These are phyloP conservation scores for Vicia villosa DNA, from an alignment of 306 rosid species.

Conservation along the genomic window DNA sequence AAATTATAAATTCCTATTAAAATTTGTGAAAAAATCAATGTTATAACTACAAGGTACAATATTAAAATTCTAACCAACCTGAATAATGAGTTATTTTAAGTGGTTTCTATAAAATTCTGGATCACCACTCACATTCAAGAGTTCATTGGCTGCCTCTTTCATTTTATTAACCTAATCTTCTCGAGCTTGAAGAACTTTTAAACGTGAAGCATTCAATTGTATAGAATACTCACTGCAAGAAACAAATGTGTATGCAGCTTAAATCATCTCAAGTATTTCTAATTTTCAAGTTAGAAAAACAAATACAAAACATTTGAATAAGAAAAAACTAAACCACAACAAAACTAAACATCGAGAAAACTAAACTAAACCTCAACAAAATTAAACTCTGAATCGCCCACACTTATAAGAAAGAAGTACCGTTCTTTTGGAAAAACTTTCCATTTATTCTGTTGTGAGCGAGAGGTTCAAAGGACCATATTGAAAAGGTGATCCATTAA, in stretches of 20 bases:
- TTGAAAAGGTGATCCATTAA: no score
- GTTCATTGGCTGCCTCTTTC: conserved; percentile 85
- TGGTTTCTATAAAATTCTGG: conserved; percentile 61
- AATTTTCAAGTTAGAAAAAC: background rate
- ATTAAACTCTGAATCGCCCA: no score
- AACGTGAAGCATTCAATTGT: conserved; percentile 86
- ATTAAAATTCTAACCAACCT: conserved; percentile 62
- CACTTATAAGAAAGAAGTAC: no score
- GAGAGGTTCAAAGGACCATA: no score
- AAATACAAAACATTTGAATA: conserved; percentile 13
- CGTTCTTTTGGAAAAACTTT: no score
- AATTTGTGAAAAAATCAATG: background rate
- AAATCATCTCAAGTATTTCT: conserved; percentile 4
- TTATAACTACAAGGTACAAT: background rate
- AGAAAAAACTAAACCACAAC: conserved; percentile 1
- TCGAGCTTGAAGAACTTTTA: conserved; percentile 97
- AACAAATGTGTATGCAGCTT: conserved; percentile 1
- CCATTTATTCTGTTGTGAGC: no score
- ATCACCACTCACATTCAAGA: conserved; percentile 63
- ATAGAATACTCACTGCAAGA: conserved; percentile 92
- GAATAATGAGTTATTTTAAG: conserved; percentile 79
- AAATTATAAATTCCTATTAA: background rate
- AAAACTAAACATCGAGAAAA: background rate
- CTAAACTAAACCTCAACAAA: no score
- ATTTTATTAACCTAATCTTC: conserved; percentile 83